Evolutionary conservation across 345 rosid species (phyloP).

Genomic region (Melaleuca alternifolia): DNA sequence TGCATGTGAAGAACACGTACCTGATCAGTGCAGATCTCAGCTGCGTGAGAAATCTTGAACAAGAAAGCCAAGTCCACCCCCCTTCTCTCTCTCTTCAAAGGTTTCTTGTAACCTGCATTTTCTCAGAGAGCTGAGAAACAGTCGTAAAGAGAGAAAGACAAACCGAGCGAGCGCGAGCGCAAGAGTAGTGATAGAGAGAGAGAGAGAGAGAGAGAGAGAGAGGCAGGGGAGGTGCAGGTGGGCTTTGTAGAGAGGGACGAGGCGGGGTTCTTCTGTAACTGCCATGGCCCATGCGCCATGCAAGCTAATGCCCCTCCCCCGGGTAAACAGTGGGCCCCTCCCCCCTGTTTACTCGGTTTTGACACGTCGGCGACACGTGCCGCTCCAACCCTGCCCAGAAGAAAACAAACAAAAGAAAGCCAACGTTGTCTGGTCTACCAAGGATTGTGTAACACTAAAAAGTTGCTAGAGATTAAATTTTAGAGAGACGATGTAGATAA

Average conservation of each 20-base stretch:
- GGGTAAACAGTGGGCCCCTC: not conserved
- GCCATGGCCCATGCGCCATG: not conserved
- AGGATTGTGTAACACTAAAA: not conserved
- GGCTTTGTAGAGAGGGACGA: not conserved
- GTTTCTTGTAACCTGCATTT: not conserved
- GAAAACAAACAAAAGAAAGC: not conserved
- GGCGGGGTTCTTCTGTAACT: not conserved
- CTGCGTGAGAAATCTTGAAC: not conserved
- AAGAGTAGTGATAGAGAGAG: not conserved
- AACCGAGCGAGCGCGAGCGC: no score
- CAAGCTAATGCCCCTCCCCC: not conserved
- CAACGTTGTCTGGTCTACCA: not conserved
- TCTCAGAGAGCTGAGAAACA: not conserved
- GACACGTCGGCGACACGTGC: constrained; percentile 1
- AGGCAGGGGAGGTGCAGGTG: not conserved
- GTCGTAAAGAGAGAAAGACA: not conserved
- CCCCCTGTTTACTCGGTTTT: not conserved
- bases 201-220: not conserved
- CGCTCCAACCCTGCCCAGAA: not conserved
- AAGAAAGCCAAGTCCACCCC: not conserved
- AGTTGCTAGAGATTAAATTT: not conserved
- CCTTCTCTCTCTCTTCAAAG: not conserved
- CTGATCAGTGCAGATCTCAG: not conserved
- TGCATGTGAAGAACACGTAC: not conserved
- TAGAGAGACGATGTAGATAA: not conserved